Evolutionary conservation across 768 basidiomycete genomes (phyloP).

Genomic region (Leucocoprinus sp.): DNA sequence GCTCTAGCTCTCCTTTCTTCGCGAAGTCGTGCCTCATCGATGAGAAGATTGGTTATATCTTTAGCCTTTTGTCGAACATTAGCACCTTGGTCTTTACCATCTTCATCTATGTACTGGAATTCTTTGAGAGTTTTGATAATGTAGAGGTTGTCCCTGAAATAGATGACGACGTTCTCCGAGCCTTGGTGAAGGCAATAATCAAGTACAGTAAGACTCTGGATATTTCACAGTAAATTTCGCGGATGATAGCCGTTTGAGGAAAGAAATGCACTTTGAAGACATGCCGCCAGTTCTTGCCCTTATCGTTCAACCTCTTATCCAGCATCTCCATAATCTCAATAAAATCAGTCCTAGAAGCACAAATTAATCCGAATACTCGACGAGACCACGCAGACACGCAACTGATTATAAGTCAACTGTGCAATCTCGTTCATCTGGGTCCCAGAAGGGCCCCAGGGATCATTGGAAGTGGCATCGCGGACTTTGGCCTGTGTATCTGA

Average conservation of each 20-base stretch:
- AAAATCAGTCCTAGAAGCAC: conserved; percentile 66
- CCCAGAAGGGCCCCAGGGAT: conserved; percentile 96
- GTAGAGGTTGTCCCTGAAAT: conserved; percentile 96
- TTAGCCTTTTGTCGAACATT: conserved; percentile 97
- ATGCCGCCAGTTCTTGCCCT: conserved; percentile 99
- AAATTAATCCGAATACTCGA: not conserved
- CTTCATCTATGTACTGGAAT: conserved; percentile 94
- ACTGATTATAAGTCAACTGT: conserved; percentile 96
- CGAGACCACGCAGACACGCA: not conserved
- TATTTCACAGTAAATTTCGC: not conserved
- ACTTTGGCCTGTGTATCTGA: conserved; percentile 95
- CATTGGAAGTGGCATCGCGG: conserved; percentile 93
- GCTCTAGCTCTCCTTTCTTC: conserved; percentile 81
- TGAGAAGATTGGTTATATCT: conserved; percentile 90
- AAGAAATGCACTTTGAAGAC: conserved; percentile 77
- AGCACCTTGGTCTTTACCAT: conserved; percentile 95
- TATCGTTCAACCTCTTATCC: conserved; percentile 96
- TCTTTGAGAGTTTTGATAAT: conserved; percentile 98
- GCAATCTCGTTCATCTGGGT: conserved; percentile 99
- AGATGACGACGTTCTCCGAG: conserved; percentile 96
- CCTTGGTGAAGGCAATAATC: conserved; percentile 96
- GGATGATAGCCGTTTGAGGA: not conserved
- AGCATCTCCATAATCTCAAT: conserved; percentile 99
- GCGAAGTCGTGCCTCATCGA: conserved; percentile 77
- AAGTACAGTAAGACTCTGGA: conserved; percentile 80